Base-by-base conservation (phyloP, 371 early-diverging fungal species). In the Funneliformis caledonium region DNA sequence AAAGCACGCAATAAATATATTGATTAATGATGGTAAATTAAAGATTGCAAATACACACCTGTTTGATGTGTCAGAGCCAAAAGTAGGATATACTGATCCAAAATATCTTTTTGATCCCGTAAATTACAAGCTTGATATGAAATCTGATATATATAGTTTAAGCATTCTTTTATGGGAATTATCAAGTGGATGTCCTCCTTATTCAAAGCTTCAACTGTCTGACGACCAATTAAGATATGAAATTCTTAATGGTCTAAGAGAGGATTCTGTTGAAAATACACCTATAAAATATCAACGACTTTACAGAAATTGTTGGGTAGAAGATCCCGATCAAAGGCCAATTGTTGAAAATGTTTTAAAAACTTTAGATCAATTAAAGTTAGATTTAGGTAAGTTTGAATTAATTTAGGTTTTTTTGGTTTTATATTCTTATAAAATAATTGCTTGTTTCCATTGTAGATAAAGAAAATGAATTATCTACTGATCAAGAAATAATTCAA, bases 1-100 rank as follows among this genome's bases (percentile, higher is more conserved):
- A 64, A n/a, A 77, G 77, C 77, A 77, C 64, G 19, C 77, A 5
- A 65, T 33, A 12, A 77, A 77, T 22, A 59, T 77, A 4, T 64
- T 77, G 10, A 33, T 77, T 33, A 64, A 77, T 48, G 26, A 77
- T 26, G 26, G 67, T 0, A 50, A 48, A n/a, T 43, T 77, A 22
- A 77, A 45, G 22, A 65, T 77, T 1, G 77, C 77, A 8, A 65
- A 77, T 52, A 0, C 52, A 52, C 14, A 52, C 5, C 4, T 52
- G 0, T 52, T 4, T 14, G 52, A 5, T 14, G 0, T 4, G 4
- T 4, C 52, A 14, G 16, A 16, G 52, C 0, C 16, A 52, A 52
- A 52, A 52, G 0, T 56, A 14, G 59, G n/a, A 6, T 74, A 74
- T 12, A 59, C 75, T 31, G 75, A 74, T 26, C 75, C 75, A 4